Evolutionary conservation across 176 grass and related monocot genomes (phyloP), one percentile per base, ranked within the genome.

Genomic region (Aegilops sharonensis): DNA sequence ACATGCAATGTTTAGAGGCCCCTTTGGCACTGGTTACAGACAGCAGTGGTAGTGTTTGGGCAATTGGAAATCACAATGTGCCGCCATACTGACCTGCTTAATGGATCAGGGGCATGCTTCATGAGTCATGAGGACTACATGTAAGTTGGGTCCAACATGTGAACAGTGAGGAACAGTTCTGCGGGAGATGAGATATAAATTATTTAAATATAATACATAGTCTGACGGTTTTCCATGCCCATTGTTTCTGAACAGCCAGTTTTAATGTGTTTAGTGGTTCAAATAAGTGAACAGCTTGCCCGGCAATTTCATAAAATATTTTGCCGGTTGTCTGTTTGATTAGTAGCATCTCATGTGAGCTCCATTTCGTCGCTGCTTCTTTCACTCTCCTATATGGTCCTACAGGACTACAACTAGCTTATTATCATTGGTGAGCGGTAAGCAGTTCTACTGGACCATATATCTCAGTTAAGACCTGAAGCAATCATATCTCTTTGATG

Each of bases 1-100:
- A 88, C 68, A 25, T 88, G 91, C 79, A 82, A 34, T 88, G 82
- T 75, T 67, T 39, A 39, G 23, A 64, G 78, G 35, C 85, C 75
- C 52, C 13, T 81, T 39, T 74, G 68, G 73, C 40, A 35, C 37
- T 37, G 83, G 48, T 20, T 68, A 9, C 5, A 81, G 20, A 60
- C 75, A 83, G 2, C 10, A 17, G 23, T 74, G 20, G 11, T 25
- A 66, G 56, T 79, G 20, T 52, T 52, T 61, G 68, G 69, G 18
- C 23, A 21, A 21, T 50, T 39, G 75, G 66, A 79, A 37, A 39
- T 37, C 73, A 63, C 52, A 71, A 70, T 62, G 72, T 72, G 71
- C 64, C 64, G 3, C 69, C 78, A 68, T 86, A 52, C 68, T 76
- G 83, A 5, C 34, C 21, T 64, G 21, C 32, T 35, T 47, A 61